phyloP scores from a whole-genome alignment of 352 stramenopile genomes.

The Pythium scleroteichum region DNA sequence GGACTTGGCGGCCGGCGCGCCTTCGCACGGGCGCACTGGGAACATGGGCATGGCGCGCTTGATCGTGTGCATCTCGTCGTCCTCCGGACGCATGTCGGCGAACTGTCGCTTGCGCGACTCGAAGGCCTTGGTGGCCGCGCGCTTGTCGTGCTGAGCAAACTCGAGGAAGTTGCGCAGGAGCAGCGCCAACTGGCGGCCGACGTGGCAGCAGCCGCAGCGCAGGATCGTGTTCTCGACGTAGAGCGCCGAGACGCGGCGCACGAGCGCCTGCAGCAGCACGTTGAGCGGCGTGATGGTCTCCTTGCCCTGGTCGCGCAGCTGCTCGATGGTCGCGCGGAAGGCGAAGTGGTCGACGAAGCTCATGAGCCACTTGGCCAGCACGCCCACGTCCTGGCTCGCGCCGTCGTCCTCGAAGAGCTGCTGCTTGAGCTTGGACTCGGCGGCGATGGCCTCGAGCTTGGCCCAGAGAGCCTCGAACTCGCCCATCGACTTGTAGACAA shows the following conservation, averaged over 20 bases:
- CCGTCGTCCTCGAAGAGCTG: conserved; percentile 16
- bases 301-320: conserved; percentile 65
- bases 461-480: conserved; percentile 76
- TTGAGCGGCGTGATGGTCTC: conserved; percentile 78
- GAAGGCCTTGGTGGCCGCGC: conserved; percentile 14
- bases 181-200: conserved; percentile 54
- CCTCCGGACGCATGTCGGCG: conserved; percentile 50
- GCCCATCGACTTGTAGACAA: conserved; percentile 79
- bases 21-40: conserved; percentile 16
- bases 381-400: conserved; percentile 33
- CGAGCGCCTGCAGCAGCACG: conserved; percentile 67
- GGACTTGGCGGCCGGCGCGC: conserved; percentile 34
- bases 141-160: conserved; percentile 30
- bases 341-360: conserved; percentile 77
- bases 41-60: conserved; percentile 31
- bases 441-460: conserved; percentile 53
- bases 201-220: conserved; percentile 48
- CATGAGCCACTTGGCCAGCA: conserved; percentile 72
- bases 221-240: conserved; percentile 61
- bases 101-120: conserved; percentile 52
- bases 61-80: conserved; percentile 22
- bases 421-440: conserved; percentile 48
- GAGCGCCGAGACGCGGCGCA: conserved; percentile 59
- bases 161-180: conserved; percentile 72
- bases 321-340: conserved; percentile 56